Base-by-base conservation (phyloP, 2,329 filamentous ascomycete genomes). In the Ceratocystis colombiana region DNA sequence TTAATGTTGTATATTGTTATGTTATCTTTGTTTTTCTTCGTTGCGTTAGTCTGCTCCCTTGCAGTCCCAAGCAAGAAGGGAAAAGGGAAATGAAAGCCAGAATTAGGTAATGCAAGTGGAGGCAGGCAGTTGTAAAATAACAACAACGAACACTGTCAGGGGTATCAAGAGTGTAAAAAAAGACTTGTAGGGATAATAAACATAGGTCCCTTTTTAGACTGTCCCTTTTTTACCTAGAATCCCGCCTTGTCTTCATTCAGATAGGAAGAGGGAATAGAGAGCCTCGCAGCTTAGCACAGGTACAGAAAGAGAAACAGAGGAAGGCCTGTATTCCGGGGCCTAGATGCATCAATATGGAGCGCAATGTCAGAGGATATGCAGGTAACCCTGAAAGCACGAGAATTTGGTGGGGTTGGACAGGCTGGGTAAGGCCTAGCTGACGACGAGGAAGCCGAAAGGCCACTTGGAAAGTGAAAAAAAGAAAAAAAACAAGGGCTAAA, bases 301-400 rank as follows among this genome's bases (percentile, higher is more conserved):
- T 44, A 45, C 37, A 62, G 61, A 62, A n/a, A 28, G 2, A 62
- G 61, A 62, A 46, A 62, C 37, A 62, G 6, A 46, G 10, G 22
- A 22, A 12, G 37, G 61, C 37, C 61, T 62, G 22, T 62, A 44
- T 25, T 59, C 28, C 30, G 10, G 55, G 48, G 20, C 22, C 22
- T 53, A 6, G 2, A 53, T 53, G 48, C 22, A 53, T 28, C 48
- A 53, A 53, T 17, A 53, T 53, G 48, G 48, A 28, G 55, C 28
- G 55, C 33, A 30, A 59, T 59, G 28, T 59, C 28, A 59, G 55
- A 59, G 55, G 30, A 59, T 59, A 59, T 59, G 28, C 55, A 59
- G 55, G 28, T 33, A n/a, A 30, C 28, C 37, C 55, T 59, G 55
- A n/a, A 33, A n/a, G 5, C 8, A 37, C 6, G 1, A 8, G 55